Base-by-base conservation (phyloP, 1,284 basidiomycete genomes). In the Tilletia indica region DNA sequence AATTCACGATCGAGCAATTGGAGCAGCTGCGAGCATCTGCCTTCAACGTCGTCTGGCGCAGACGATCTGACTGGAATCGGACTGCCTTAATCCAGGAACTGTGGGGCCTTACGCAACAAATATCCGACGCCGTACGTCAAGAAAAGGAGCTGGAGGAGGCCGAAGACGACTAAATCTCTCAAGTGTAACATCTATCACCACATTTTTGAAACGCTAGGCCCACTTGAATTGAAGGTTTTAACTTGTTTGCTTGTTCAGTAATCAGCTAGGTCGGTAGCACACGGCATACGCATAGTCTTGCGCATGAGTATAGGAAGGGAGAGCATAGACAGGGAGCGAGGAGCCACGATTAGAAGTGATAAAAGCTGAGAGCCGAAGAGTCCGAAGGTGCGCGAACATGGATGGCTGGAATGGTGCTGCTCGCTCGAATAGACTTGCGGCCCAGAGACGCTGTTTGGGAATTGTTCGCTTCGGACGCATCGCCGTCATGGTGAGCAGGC, bases 1-100 rank as follows among this genome's bases (percentile, higher is more conserved):
- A 16, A 2, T 80, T 82, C 68, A 79, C 73, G 45, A 74, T 98
- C 63, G 96, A 99, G 81, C 90, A 97, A 83, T 88, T 99, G 2
- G 95, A 98, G 82, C 94, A 97, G 82, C 87, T 98, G 5, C 89
- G 97, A 3, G 94, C 96, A 4, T 89, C 89, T 0, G 91, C 90
- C 76, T 89, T 94, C 61, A 90, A 91, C 68, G 87, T 87, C 45
- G 88, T 98, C 21, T 98, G 95, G 94, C 87, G 89, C 21, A 89
- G 90, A 75, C 87, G 94, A 19, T 85, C 86, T 21, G 90, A 92
- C 21, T 99, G 97, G 95, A 88, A 97, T 80, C 88, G 95, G 64
- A 88, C 89, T 73, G 81, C 78, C 3, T 86, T 96, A 68, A 81
- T 96, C 1, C 48, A 63, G 2, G 71, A 76, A 14, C 69, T 83